Base-by-base conservation (phyloP, 371 early-diverging fungal genomes). In the Vairimorpha necatrix region DNA sequence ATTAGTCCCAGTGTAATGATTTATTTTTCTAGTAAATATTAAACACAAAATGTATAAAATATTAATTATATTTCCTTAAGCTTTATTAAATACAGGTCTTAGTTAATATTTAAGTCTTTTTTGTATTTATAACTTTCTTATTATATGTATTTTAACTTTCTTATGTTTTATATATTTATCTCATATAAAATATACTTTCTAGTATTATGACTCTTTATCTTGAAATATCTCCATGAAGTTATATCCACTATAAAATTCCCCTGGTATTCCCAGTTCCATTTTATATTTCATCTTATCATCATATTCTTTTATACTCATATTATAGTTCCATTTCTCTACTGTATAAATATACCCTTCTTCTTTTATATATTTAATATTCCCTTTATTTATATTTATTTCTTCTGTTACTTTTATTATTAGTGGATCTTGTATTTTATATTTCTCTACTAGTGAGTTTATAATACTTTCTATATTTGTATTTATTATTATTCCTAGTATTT, bases 261-360 rank as follows among this genome's bases (percentile, higher is more conserved):
- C 30, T 2, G 75, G 75, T 2, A 60, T 28, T 18, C 75, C 58
- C 39, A 67, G 18, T 36, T 28, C 50, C 36, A 67, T 47, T 16
- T 13, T 20, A 62, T 67, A 75, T 33, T 42, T 56, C 58, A 75
- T 18, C 1, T 47, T n/a, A 46, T 68, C 62, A 47, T 56, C 56
- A 47, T 60, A 67, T 7, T 32, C 22, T 2, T 54, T 38, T 26
- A 60, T 53, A 34, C 42, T 24, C 20, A 75, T 42, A 58, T 67
- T 75, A 50, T 75, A 75, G 22, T 75, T 75, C 75, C 75, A 75
- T 60, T 50, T 67, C 36, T 67, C 68, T 39, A 68, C 68, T 7
- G 32, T 34, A 60, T 33, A 62, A 60, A 38, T 67, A 34, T 26
- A 26, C 1, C 68, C 48, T 11, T 33, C 16, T 20, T 62, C 50